Percentiles rank a stretch among this genome's conserved stretches.
These are phyloP conservation scores for Suillus subluteus DNA, from an alignment of 768 basidiomycete genomes.

Conservation along the genomic window DNA sequence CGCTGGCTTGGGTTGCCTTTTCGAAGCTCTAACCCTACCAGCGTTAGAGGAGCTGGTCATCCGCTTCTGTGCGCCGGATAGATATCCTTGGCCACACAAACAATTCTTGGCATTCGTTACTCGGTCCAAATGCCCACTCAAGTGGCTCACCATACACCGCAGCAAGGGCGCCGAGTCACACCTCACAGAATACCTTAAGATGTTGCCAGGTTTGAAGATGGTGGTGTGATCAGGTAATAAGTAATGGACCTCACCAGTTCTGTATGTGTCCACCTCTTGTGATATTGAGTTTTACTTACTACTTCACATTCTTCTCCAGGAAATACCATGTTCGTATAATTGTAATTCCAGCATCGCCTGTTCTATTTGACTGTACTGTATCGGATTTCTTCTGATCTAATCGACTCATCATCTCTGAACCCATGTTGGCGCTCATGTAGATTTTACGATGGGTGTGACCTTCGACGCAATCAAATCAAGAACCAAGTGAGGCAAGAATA, in stretches of 20 bases:
- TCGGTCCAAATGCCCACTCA: conserved; percentile 29
- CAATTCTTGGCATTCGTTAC: conserved; percentile 27
- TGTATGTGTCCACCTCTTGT: not conserved
- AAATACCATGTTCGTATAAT: not conserved
- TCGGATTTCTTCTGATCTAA: not conserved
- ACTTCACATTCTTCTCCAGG: not conserved
- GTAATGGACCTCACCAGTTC: no score
- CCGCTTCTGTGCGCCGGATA: conserved; percentile 34
- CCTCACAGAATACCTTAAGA: conserved; percentile 26
- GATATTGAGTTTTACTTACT: not conserved
- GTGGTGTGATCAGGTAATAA: not conserved
- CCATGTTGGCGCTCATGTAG: no score
- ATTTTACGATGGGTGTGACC: no score
- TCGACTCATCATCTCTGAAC: not conserved
- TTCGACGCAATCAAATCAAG: not conserved
- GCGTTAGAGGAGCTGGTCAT: conserved; percentile 35
- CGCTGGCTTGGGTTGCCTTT: conserved; percentile 26
- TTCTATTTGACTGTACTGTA: not conserved
- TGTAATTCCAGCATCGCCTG: not conserved
- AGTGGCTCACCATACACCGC: conserved; percentile 28
- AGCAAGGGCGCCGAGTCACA: conserved; percentile 24
- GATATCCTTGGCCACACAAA: conserved; percentile 31
- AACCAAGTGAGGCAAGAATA: not conserved
- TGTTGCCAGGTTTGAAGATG: conserved; percentile 24
- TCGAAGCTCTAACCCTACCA: conserved; percentile 26